Percentiles rank a stretch among this genome's conserved stretches.
Conservation (phyloP, 2,329 filamentous ascomycete genomes). For the Sporothrix variecibatus region DNA sequence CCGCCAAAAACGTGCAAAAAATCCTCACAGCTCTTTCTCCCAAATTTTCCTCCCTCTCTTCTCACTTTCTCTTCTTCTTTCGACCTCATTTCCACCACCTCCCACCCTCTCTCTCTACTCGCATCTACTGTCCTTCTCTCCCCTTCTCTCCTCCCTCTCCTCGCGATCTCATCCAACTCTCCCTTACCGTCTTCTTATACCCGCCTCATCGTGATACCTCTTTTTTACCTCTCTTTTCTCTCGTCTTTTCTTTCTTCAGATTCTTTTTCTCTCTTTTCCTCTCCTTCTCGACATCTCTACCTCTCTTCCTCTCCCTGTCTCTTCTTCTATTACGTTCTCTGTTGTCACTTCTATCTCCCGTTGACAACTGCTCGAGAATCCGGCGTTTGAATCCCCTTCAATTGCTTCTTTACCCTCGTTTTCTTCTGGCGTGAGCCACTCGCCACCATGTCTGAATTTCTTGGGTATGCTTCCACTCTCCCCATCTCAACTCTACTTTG, state of each 20-base stretch:
- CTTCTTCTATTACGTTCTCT: not conserved
- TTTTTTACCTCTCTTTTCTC: not conserved
- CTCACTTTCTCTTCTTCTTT: slow-evolving; percentile 6
- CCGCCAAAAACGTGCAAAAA: slow-evolving; percentile 17
- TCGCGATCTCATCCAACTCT: not conserved
- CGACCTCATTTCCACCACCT: not conserved
- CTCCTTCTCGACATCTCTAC: not conserved
- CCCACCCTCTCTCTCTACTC: not conserved
- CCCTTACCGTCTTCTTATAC: not conserved
- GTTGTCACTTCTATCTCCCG: not conserved
- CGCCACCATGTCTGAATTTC: slow-evolving; percentile 30
- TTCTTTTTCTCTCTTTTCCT: not conserved
- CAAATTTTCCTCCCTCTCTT: not conserved
- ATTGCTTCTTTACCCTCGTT: not conserved
- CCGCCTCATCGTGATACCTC: not conserved
- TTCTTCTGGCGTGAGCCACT: not conserved
- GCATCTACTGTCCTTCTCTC: not conserved
- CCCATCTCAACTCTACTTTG: not conserved
- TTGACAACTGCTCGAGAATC: not conserved
- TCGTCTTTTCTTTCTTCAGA: not conserved
- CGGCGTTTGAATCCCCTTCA: not conserved
- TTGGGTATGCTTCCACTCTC: slow-evolving; percentile 27
- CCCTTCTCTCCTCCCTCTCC: not conserved
- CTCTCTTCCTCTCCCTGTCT: not conserved
- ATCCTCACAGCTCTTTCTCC: slow-evolving; percentile 20